Evolutionary conservation across 331 rosid genomes (phyloP), one percentile per base, ranked within the genome.

Genomic region (Stylosanthes scabra): DNA sequence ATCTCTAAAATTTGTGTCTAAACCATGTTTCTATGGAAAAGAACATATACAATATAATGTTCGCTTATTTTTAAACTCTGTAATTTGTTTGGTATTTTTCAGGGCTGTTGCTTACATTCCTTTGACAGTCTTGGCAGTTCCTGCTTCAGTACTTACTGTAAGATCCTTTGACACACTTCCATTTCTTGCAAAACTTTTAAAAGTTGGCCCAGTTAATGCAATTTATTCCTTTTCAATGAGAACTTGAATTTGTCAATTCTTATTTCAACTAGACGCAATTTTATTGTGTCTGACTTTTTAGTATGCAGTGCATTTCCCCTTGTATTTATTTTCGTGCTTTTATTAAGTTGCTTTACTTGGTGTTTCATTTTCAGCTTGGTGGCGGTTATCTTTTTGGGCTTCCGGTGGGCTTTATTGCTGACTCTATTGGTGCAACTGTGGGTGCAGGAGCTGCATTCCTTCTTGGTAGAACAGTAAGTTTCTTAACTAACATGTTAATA

Each of bases 371-470:
- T 83, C 97, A 94, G 97, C 96, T 91, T 8, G 97, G 99, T 54
- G 99, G 99, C 45, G 99, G 97, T 62, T 94, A 91, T 82, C 96
- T 94, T 80, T 91, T 94, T 69, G 99, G 99, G 70, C 90, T 94
- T 72, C 97, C 99, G 6, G 81, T 94, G 62, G 99, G 97, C 44
- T 88, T 94, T 84, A 80, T 87, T 78, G 97, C 99, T 9, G 99
- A 94, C 74, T 94, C 99, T 61, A 84, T 94, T 54, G 99, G 99
- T 74, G 97, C 97, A 20, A 80, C 91, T 57, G 52, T 89, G 66
- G 99, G 99, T 50, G 97, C 97, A 8, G 97, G 93, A 76, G 97
- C 97, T 52, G 99, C 97, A 59, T 94, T 94, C 60, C 72, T 94
- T 83, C 92, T 94, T 10, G 99, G 99, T 34, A 87, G 97, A 91